Evolutionary conservation across 2,329 filamentous ascomycete genomes (phyloP), one percentile per base, ranked within the genome.

Genomic region (Plenodomus tracheiphilus): DNA sequence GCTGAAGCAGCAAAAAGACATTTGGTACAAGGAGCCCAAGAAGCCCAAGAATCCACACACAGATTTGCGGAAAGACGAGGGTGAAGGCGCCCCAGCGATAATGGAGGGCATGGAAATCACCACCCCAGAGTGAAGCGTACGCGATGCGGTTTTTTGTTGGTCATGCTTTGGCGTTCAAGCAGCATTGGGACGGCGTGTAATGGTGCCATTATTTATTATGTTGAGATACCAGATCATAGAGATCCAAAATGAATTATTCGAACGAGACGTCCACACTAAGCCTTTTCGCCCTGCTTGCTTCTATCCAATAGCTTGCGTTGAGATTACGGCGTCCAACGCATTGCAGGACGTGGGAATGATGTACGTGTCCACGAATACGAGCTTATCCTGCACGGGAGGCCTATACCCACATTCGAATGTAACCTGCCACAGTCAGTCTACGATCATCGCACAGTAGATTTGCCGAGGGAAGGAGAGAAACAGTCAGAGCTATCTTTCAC

Each of bases 401-500:
- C 28, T 32, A 32, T 8, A 11, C 11, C 28, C 15, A 15, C 28
- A 32, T 32, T 11, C 11, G 13, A 18, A 15, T 18, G 16, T 4
- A 37, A 37, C 35, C 16, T 17, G 16, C 18, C 15, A 19, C 18
- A 4, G 18, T 18, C 16, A 37, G 35, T 10, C 35, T 13, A 4
- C 18, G 13, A 8, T 4, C 16, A 5, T 4, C 16, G 13, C 16
- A 37, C 15, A 37, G 3, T 4, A 18, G 13, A 18, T 37, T 19
- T 32, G 28, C 28, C 4, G 3, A 18, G 16, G 2, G 32, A 41
- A 18, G 10, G 13, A 15, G 46, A 15, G 25, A 15, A 37, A 25
- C 8, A 7, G 20, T 56, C 53, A 56, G 53, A 53, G 53, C 50
- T 56, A 50, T 56, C 53, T 56, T 56, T 19, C 35, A 43, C 46